These are phyloP conservation scores for Lasiosphaeriaceae sp. DNA, from an alignment of 495 filamentous ascomycete species.

Conservation along the genomic window DNA sequence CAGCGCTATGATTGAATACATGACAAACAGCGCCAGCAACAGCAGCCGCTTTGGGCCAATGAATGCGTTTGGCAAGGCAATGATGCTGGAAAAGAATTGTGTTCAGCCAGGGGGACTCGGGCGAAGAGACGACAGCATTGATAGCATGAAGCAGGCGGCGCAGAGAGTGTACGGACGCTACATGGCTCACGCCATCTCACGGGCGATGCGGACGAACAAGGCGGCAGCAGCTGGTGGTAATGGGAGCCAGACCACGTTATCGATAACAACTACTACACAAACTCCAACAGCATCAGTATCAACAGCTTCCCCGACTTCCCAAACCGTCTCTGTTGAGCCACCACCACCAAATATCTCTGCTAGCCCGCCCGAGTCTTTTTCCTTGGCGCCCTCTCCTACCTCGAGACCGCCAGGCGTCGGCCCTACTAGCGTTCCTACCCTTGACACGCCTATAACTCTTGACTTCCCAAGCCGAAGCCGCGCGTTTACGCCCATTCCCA, in stretches of 20 bases:
- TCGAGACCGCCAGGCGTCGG: too few relatives aligned
- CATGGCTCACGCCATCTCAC: background rate
- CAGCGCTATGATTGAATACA: background rate
- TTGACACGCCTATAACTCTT: too few relatives aligned
- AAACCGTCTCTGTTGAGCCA: background rate
- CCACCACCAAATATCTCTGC: background rate
- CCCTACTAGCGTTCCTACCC: too few relatives aligned
- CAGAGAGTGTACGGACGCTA: background rate
- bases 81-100: background rate
- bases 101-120: background rate
- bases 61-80: background rate
- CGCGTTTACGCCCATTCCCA: too few relatives aligned
- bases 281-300: background rate
- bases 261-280: background rate
- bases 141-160: background rate
- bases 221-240: background rate
- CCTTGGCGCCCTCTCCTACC: too few relatives aligned
- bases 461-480: too few relatives aligned
- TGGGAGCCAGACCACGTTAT: background rate
- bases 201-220: background rate
- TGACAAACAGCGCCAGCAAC: background rate
- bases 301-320: background rate
- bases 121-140: background rate
- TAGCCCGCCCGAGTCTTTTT: too few relatives aligned
- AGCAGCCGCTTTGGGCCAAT: background rate